Percentiles rank a stretch among this genome's conserved stretches.
Conservation (phyloP, 2,329 filamentous ascomycete species). For the Alternaria hordeiaustralica region DNA sequence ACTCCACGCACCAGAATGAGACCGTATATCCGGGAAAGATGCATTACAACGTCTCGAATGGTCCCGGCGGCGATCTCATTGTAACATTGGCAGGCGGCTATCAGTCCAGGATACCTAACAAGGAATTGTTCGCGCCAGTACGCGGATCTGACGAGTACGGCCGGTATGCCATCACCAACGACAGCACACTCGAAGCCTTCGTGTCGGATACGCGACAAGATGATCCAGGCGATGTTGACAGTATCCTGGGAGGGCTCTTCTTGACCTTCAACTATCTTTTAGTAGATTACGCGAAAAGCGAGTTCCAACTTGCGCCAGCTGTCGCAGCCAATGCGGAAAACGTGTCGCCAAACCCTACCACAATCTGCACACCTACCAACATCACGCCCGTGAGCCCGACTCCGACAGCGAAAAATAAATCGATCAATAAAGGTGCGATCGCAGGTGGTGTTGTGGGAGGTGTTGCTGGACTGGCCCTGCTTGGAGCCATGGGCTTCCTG, state of each 20-base stretch:
- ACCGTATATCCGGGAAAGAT: constrained; percentile 7
- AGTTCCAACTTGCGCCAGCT: constrained; percentile 13
- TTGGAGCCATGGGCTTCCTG: background rate
- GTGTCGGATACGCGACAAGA: constrained; percentile 8
- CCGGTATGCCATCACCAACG: constrained; percentile 14
- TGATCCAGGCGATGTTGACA: constrained; percentile 3
- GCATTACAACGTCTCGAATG: constrained; percentile 3
- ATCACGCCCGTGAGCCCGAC: background rate
- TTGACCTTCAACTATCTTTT: constrained; percentile 17
- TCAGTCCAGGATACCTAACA: constrained; percentile 11
- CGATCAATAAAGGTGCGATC: constrained; percentile 1
- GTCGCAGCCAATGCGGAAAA: background rate
- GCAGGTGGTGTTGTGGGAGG: constrained; percentile 8
- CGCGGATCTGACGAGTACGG: constrained; percentile 16
- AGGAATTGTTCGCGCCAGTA: constrained; percentile 12
- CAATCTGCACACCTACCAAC: constrained; percentile 2
- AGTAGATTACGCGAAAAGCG: constrained; percentile 14
- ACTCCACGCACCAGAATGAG: background rate
- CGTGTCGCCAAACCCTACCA: constrained; percentile 2
- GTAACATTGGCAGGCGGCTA: constrained; percentile 12
- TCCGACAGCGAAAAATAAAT: background rate
- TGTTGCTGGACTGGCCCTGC: constrained; percentile 1
- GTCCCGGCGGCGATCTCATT: constrained; percentile 6
- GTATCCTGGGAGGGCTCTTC: constrained; percentile 10
- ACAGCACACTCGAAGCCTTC: constrained; percentile 12